Evolutionary conservation across 441 rosid species (phyloP), one percentile per base, ranked within the genome.

Genomic region (Jatropha multifida): DNA sequence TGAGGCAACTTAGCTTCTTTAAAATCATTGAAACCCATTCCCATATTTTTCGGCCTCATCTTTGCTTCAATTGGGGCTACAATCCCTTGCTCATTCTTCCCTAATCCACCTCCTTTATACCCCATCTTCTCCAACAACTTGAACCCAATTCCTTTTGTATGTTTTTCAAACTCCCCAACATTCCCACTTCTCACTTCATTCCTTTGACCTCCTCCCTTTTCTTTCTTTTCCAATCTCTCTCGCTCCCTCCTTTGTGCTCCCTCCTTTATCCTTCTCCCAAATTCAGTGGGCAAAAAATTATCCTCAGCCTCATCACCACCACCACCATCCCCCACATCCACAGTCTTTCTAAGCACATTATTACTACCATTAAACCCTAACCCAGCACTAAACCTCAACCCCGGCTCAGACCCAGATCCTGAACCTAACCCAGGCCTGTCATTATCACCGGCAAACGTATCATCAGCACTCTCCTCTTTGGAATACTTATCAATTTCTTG

Each of bases 81-180:
- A 82, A 92, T 92, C 64, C 97, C 97, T 83, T 92, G 93, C 76
- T 77, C 80, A 69, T 92, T 86, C 82, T 84, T 92, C 77, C 97
- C 97, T 54, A 90, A 87, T 32, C 96, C 94, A 74, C 95, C 93
- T 74, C 96, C 95, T 77, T 87, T 86, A 76, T 90, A 94, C 15
- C 97, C 98, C 97, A 90, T 94, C 77, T 89, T 90, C 82, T 89
- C 92, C 76, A 94, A 80, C 84, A 94, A 71, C 76, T 77, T 91
- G 91, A 83, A 71, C 77, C 95, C 98, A 61, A 94, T 86, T 38
- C 96, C 96, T 84, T 88, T 90, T 1, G 93, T 90, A 79, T 85
- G 77, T 77, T 86, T 86, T 92, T 94, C 97, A 67, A 87, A 90
- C 58, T 44, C 72, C 49, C 92, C 96, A 64, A 88, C 88, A 74